A percentile compares a stretch with the other conserved stretches of the same genome.
Evolutionary conservation across 345 rosid genomes (phyloP).

Genomic region (Cardamine resedifolia): DNA sequence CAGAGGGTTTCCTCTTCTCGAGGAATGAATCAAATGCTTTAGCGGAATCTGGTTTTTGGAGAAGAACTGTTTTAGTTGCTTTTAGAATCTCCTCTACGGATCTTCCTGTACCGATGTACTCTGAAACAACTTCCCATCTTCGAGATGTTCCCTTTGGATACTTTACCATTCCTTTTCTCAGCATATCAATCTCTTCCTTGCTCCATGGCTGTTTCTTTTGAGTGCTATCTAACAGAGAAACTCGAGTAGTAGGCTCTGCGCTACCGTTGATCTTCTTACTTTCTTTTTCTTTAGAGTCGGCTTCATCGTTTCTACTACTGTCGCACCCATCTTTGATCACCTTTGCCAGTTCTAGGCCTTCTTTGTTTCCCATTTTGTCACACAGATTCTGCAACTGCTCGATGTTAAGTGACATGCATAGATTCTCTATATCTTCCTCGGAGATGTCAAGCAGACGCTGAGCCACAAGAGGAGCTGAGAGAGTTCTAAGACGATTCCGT

Average conservation of each 20-base stretch:
- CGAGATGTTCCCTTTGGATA: constrained; percentile 93
- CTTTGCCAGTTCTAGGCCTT: constrained; percentile 58
- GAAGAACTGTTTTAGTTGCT: constrained; percentile 96
- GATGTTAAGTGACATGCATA: constrained; percentile 72
- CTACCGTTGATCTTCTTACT: constrained; percentile 50
- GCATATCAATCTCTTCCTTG: constrained; percentile 85
- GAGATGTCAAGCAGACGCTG: constrained; percentile 58
- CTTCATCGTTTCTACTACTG: constrained; percentile 37
- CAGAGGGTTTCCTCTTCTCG: constrained; percentile 85
- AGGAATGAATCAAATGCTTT: constrained; percentile 97
- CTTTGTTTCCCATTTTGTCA: constrained; percentile 68
- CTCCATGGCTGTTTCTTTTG: constrained; percentile 80
- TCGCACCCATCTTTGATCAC: constrained; percentile 52
- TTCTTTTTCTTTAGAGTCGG: constrained; percentile 45
- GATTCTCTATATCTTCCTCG: constrained; percentile 73
- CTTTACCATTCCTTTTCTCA: constrained; percentile 88
- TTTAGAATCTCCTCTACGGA: constrained; percentile 92
- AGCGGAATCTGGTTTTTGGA: constrained; percentile 85
- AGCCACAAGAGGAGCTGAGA: constrained; percentile 61
- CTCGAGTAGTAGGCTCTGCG: constrained; percentile 39
- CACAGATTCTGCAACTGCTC: constrained; percentile 71
- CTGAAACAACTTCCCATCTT: constrained; percentile 98
- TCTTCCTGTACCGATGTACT: constrained; percentile 87
- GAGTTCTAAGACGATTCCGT: constrained; percentile 75
- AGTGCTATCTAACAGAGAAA: constrained; percentile 35